These are phyloP conservation scores for Microcyclospora tardicrescens DNA, from an alignment of 2,329 filamentous ascomycete genomes.

Conservation along the genomic window DNA sequence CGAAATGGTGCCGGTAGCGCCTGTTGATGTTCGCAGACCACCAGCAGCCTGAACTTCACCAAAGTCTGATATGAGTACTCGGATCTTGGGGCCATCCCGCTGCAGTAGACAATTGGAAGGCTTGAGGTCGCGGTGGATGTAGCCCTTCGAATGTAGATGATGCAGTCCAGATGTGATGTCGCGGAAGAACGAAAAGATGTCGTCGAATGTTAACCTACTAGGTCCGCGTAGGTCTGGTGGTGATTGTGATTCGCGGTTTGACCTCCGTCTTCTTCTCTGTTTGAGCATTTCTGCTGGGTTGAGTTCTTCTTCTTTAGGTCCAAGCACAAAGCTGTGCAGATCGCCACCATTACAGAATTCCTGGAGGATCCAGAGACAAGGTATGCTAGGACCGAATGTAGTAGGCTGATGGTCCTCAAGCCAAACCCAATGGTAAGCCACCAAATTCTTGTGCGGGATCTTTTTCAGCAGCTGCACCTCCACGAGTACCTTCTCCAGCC, in stretches of 20 bases:
- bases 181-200: slow-evolving; percentile 93
- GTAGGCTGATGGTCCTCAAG: slow-evolving; percentile 76
- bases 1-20: slow-evolving; percentile 88
- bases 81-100: slow-evolving; percentile 49
- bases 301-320: slow-evolving; percentile 58
- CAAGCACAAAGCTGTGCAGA: slow-evolving; percentile 75
- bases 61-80: slow-evolving; percentile 91
- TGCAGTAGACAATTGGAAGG: slow-evolving; percentile 91
- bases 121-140: slow-evolving; percentile 92
- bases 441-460: slow-evolving; percentile 85
- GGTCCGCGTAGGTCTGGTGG: slow-evolving; percentile 39
- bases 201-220: slow-evolving; percentile 59
- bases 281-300: slow-evolving; percentile 67
- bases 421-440: slow-evolving; percentile 96
- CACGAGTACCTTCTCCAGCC: slow-evolving; percentile 86
- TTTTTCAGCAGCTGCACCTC: slow-evolving; percentile 89
- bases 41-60: slow-evolving; percentile 87
- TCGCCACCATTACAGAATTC: slow-evolving; percentile 96
- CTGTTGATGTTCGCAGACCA: slow-evolving; percentile 56
- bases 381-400: slow-evolving; percentile 76
- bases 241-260: slow-evolving; percentile 60
- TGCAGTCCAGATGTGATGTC: slow-evolving; percentile 88
- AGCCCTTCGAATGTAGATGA: slow-evolving; percentile 79
- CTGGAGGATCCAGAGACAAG: slow-evolving; percentile 91
- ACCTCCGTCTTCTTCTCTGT: slow-evolving; percentile 69